Conservation (phyloP, 2,329 filamentous ascomycete genomes). For the Escovopsis sp. region DNA sequence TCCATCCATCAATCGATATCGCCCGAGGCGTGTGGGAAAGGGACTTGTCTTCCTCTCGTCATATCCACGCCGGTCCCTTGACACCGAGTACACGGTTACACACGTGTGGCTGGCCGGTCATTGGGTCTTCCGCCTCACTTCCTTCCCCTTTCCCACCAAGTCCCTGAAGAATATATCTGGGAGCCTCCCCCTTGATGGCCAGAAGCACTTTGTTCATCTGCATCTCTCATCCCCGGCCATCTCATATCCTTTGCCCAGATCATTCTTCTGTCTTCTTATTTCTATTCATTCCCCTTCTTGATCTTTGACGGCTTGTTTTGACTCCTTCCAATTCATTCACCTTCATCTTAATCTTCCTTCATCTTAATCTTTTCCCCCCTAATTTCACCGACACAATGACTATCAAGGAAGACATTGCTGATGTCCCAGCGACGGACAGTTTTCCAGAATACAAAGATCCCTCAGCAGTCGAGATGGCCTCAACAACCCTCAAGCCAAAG, state of each 20-base stretch:
- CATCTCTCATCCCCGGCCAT: not conserved
- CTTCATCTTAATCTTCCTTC: not conserved
- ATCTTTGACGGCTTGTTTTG: not conserved
- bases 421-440: conserved; percentile 24
- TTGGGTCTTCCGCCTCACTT: not conserved
- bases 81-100: not conserved
- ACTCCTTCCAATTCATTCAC: not conserved
- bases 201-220: not conserved
- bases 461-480: conserved; percentile 17
- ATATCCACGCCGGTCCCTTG: too few relatives aligned
- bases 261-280: not conserved
- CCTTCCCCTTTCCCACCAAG: not conserved
- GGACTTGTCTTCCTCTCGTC: not conserved
- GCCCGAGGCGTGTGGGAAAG: not conserved
- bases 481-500: conserved; percentile 22
- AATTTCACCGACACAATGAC: not conserved
- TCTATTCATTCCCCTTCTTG: not conserved
- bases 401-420: conserved; percentile 14
- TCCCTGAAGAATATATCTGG: not conserved
- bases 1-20: not conserved
- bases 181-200: not conserved
- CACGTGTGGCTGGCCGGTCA: not conserved
- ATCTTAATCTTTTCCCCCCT: conserved; percentile 1
- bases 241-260: not conserved
- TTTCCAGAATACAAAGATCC: conserved; percentile 32